These are phyloP conservation scores for Sonneratia alba DNA, from an alignment of 345 rosid species.

Conservation along the genomic window DNA sequence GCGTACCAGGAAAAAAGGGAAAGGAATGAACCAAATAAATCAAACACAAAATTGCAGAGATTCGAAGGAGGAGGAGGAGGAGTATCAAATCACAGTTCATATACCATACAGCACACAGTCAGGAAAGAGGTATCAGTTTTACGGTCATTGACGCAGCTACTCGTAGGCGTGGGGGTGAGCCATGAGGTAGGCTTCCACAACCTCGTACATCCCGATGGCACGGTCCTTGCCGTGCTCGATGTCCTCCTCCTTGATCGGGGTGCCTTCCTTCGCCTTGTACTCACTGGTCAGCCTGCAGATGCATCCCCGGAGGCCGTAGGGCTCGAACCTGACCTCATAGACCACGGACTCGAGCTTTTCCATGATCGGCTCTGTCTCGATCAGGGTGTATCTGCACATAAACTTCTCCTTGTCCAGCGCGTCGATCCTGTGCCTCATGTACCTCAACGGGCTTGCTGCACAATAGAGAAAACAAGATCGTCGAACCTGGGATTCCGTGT, in stretches of 20 bases:
- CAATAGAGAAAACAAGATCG: background rate
- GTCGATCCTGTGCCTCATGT: conserved; percentile 29
- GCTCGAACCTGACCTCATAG: conserved; percentile 29
- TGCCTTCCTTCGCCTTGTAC: conserved; percentile 22
- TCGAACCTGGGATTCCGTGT: background rate
- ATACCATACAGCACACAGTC: too few relatives aligned
- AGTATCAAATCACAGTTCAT: too few relatives aligned
- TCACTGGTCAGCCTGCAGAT: conserved; percentile 26
- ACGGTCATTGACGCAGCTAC: background rate
- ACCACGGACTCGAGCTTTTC: conserved; percentile 22
- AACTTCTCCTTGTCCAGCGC: conserved; percentile 27
- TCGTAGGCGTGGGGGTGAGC: conserved; percentile 31
- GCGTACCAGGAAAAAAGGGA: too few relatives aligned
- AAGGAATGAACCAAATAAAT: too few relatives aligned
- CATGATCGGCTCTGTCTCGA: conserved; percentile 19
- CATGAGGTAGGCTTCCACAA: conserved; percentile 36
- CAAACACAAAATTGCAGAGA: too few relatives aligned
- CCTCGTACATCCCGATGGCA: conserved; percentile 30
- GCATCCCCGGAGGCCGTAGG: conserved; percentile 23
- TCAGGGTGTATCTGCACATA: conserved; percentile 20
- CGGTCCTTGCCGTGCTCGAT: conserved; percentile 25
- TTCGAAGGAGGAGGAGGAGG: too few relatives aligned
- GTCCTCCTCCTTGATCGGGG: conserved; percentile 23
- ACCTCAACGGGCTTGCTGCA: conserved; percentile 20
- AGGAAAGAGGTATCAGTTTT: too few relatives aligned